Evolutionary conservation across 805 yeast species (phyloP), one percentile per base, ranked within the genome.

Genomic region (Phaffomyces opuntiae): DNA sequence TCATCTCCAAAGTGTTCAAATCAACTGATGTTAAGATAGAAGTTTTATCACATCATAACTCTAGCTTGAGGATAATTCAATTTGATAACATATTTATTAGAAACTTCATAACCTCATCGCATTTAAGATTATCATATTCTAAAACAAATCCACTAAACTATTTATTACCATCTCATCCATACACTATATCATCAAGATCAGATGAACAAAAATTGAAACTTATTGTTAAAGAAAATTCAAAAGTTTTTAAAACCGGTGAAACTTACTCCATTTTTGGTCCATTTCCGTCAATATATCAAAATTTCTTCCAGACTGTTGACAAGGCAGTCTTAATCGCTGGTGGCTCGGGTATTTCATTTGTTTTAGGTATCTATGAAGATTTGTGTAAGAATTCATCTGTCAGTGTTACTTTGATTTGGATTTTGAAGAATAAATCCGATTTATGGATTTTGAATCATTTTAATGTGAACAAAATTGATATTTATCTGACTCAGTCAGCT

Each of bases 331-430:
- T 83, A 17, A 68, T 83, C 1, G 76, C 82, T 50, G 91, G 90
- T 13, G 93, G 93, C 0, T 77, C 87, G 2, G 90, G 91, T 1
- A 73, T 84, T 11, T 80, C 89, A 0, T 74, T 74, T 44, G 84
- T 82, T 4, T 49, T 81, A 9, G 80, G 85, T 0, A 37, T 81
- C 1, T 74, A 68, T 54, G 68, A 69, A 40, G 64, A 71, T 46
- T 64, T 78, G 40, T 56, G 55, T 17, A 40, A 43, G 5, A 59
- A 60, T 31, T 53, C 51, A 9, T 52, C 46, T 16, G 43, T 68
- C 7, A 61, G 51, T 40, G 54, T 75, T 2, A 65, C 66, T 21
- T 57, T 81, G 43, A 60, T 74, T 8, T 83, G 91, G 91, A 65
- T 79, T 21, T 65, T 77, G 0, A 63, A 73, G 38, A 69, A 67